Base-by-base conservation (phyloP, 1,284 basidiomycete species). In the Agaricales sp. region DNA sequence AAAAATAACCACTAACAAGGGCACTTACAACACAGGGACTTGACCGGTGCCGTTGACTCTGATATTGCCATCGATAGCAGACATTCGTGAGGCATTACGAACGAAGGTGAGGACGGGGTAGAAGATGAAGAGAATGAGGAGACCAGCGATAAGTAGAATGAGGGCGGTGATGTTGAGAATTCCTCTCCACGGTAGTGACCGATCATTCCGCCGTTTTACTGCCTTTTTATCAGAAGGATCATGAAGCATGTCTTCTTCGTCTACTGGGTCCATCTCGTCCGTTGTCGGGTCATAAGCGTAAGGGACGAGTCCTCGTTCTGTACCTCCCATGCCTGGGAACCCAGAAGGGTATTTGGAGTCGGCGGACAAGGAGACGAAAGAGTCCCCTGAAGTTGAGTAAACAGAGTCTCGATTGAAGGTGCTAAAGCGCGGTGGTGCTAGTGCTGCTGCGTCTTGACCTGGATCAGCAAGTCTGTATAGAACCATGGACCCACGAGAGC, bases 71-170 rank as follows among this genome's bases (percentile, higher is more conserved):
- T 80, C 78, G 55, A 87, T 71, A 13, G 67, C 67, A 1, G 62
- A 64, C 48, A 79, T 78, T 53, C 68, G 68, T 0, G 66, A 65
- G 50, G 68, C 62, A 47, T 70, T 64, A 3, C 63, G 60, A 58
- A 74, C 74, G 53, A 73, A 83, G 18, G 67, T 66, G 56, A 90
- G 60, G 58, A 93, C 78, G 2, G 91, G 91, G 58, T 89, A 92
- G 41, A 80, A 78, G 20, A 84, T 77, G 61, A 93, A 94, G 4
- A 93, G 75, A 47, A 63, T 64, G 30, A 85, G 60, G 26, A 86
- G 59, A 3, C 66, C 70, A 3, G 65, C 12, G 11, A 76, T 63
- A 25, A 83, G 67, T 6, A 76, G 1, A 6, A 74, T 2, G n/a
- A 85, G 62, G 46, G 79, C 74, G 6, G 72, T 66, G 23, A 85